Base-by-base conservation (phyloP, 225 moss, liverwort and hornwort species). In the Anthoceros angustus region DNA sequence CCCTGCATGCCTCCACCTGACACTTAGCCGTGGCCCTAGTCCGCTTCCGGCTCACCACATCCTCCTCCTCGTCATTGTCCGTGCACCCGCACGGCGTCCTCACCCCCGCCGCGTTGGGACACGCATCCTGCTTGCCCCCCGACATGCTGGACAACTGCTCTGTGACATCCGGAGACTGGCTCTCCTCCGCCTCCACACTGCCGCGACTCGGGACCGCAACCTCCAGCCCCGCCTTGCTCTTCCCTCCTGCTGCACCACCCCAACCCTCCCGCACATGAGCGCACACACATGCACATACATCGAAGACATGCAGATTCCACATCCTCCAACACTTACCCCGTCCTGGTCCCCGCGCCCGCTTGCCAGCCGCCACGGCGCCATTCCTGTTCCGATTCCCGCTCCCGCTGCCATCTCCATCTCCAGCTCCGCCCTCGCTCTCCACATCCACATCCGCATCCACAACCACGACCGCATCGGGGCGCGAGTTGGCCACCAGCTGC, bases 61-160 rank as follows among this genome's bases (percentile, higher is more conserved):
- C 86, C 39, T 87, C 87, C 9, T 94, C 85, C 45, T 95, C 94
- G 66, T 95, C 94, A 68, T 82, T 83, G 39, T 95, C 95, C 40
- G 95, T 87, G 75, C 95, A 95, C 2, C 91, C 95, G 65, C 95
- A 95, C 18, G 95, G 95, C 48, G 91, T 80, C 71, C 82, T 85
- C 14, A 86, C 91, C 15, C 91, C 95, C 25, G 86, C 72, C 69
- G 88, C 91, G 74, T 91, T 95, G 46, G 95, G 90, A 67, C 91
- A 91, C 73, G 88, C 25, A 95, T 76, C 61, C 95, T 75, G 55
- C n/a, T 55, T 55, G 1, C n/a, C 55, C 14, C 55, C 55, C n/a
- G 55, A 20, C 55, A 55, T 55, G 18, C 55, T 55, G n/a, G 55
- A 20, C 18, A 55, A 23, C 23, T 55, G 55, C 23, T 55, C 55